These are phyloP conservation scores for Pecoramyces ruminantium DNA, from an alignment of 192 early-diverging fungal species.

Conservation along the genomic window DNA sequence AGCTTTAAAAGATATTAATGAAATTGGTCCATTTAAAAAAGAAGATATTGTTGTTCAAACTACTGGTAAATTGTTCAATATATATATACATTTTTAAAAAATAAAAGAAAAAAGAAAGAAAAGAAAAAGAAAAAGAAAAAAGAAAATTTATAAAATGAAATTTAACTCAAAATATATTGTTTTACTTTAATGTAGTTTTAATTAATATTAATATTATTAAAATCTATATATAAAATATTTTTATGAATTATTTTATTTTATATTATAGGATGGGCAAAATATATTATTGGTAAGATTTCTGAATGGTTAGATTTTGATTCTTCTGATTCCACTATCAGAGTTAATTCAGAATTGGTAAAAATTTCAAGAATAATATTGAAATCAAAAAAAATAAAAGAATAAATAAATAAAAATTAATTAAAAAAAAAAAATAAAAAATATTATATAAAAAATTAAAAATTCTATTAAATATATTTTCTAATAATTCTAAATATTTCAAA, in stretches of 20 bases:
- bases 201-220: too few species aligned
- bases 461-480: too few species aligned
- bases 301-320: constrained; percentile 40
- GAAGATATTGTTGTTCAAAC: neutral
- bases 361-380: neutral
- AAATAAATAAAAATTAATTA: constrained; percentile 1
- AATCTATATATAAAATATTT: too few species aligned
- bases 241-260: too few species aligned
- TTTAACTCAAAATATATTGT: too few species aligned
- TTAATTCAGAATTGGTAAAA: constrained; percentile 35
- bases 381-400: neutral
- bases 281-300: constrained; percentile 24
- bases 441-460: constrained; percentile 6
- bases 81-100: too few species aligned
- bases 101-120: too few species aligned
- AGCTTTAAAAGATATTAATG: neutral
- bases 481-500: too few species aligned
- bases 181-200: too few species aligned
- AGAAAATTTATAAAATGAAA: too few species aligned
- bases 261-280: neutral
- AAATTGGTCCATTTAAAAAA: neutral
- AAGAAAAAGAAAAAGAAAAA: too few species aligned
- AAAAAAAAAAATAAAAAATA: constrained; percentile 2
- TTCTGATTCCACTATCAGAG: constrained; percentile 13
- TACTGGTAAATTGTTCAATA: neutral